Evolutionary conservation across 257 asterid genomes (phyloP), one percentile per base, ranked within the genome.

Genomic region (Petunia secreta): DNA sequence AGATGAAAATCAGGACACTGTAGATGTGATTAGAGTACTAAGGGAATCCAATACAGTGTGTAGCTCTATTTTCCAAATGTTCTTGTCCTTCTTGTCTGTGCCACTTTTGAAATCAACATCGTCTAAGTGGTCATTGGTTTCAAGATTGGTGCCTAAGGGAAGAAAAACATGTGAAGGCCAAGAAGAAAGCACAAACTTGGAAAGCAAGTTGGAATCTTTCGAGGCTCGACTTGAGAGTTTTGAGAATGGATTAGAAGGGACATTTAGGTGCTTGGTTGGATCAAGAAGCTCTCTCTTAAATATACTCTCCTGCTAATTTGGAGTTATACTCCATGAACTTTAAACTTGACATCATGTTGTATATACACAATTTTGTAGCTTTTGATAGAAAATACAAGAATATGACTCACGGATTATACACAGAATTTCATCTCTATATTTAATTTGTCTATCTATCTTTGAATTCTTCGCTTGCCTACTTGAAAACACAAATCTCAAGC

Each of bases 71-170:
- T 86, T 84, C 46, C 85, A 81, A 38, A 43, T 57, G 2, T 63
- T 57, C 16, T 38, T 83, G 75, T 3, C n/a, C 3, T 87, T 76
- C 76, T 76, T 87, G 60, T 85, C 85, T 11, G 79, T 63, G 15
- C 85, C 85, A 54, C 62, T 85, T 77, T 75, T 54, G 40, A 85
- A 83, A 54, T 60, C 83, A 52, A 83, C 83, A 84, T 15, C 75
- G 11, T 82, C 65, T 38, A 85, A 81, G 80, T 87, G 90, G 88
- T 79, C 83, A 41, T n/a, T 86, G 63, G 85, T 87, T 83, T 85
- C 85, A 7, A 80, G 84, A 71, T 77, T 87, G 63, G 43, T 83
- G 36, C 79, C 79, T 2, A 83, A 64, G 25, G 83, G 83, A 63
- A 58, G 39, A 60, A 80, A 75, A 1, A 75, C 81, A 60, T n/a